These are phyloP conservation scores for Phytopythium aichiense DNA, from an alignment of 352 stramenopile species.

Conservation along the genomic window DNA sequence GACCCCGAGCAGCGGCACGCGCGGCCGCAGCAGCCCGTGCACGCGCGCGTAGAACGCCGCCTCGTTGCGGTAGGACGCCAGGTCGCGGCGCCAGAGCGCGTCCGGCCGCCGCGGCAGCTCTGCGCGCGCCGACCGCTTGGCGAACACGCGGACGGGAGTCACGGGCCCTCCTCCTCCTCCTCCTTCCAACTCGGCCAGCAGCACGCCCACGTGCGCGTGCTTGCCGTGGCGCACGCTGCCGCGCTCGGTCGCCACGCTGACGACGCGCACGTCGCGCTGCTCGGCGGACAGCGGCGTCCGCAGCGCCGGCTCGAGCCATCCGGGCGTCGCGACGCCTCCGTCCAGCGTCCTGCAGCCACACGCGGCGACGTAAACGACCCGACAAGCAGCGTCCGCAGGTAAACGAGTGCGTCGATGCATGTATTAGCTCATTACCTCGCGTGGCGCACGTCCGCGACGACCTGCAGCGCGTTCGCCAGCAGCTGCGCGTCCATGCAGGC, in stretches of 20 bases:
- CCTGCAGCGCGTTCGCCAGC: conserved; percentile 32
- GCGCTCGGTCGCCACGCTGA: conserved; percentile 19
- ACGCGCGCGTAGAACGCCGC: conserved; percentile 52
- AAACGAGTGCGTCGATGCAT: no score
- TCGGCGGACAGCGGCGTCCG: background rate
- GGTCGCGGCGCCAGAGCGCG: conserved; percentile 50
- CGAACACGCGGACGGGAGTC: conserved; percentile 26
- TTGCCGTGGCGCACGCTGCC: conserved; percentile 43
- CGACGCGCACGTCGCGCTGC: conserved; percentile 16
- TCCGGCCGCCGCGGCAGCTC: conserved; percentile 40
- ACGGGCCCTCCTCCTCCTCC: no score
- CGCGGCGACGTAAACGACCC: background rate
- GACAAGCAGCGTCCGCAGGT: background rate
- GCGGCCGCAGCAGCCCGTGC: conserved; percentile 21
- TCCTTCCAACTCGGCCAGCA: conserved; percentile 23
- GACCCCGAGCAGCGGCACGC: conserved; percentile 41
- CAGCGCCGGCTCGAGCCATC: conserved; percentile 34
- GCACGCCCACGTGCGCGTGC: conserved; percentile 43
- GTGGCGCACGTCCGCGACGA: conserved; percentile 42
- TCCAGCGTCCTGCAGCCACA: conserved; percentile 37
- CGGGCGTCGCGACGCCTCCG: conserved; percentile 29
- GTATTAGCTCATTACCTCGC: conserved; percentile 41
- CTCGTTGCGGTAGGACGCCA: conserved; percentile 59
- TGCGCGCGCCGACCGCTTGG: conserved; percentile 58
- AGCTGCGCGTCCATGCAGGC: conserved; percentile 35